Conservation (phyloP, 169 alveolate species). For the Cryptosporidium xiaoi region DNA sequence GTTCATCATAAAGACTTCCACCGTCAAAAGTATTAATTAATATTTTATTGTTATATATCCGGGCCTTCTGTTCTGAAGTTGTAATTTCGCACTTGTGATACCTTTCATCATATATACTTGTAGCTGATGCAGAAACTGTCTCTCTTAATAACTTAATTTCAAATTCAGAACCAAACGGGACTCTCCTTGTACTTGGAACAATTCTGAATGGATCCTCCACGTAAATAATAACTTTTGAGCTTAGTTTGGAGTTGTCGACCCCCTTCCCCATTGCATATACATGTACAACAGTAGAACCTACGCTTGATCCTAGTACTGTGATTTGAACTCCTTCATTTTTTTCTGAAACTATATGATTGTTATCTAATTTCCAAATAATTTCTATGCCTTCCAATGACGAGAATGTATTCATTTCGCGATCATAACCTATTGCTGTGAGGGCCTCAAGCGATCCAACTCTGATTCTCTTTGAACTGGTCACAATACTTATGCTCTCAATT, state of each 20-base stretch:
- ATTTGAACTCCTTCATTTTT: slow-evolving; percentile 28
- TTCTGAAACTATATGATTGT: slow-evolving; percentile 34
- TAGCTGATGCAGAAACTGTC: not conserved
- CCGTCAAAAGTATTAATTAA: slow-evolving; percentile 5
- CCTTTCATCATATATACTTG: not conserved
- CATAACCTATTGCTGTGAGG: slow-evolving; percentile 62
- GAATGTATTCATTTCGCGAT: slow-evolving; percentile 47
- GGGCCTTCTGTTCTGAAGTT: not conserved
- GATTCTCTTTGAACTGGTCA: slow-evolving; percentile 72
- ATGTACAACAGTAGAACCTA: slow-evolving; percentile 42
- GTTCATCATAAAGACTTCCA: not conserved
- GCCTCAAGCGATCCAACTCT: slow-evolving; percentile 49
- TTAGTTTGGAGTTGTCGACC: not conserved
- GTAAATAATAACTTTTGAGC: slow-evolving; percentile 19
- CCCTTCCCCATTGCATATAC: slow-evolving; percentile 15
- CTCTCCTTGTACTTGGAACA: slow-evolving; percentile 21
- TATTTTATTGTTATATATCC: slow-evolving; percentile 8
- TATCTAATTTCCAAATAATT: slow-evolving; percentile 52
- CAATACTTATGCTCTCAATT: slow-evolving; percentile 47
- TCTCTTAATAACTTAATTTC: slow-evolving; percentile 28
- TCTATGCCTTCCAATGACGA: slow-evolving; percentile 34
- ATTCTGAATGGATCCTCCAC: slow-evolving; percentile 66
- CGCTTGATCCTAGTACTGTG: slow-evolving; percentile 50
- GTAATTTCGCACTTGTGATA: slow-evolving; percentile 11
- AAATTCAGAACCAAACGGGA: slow-evolving; percentile 56